A percentile compares a stretch with the other conserved stretches of the same genome.
Conservation (phyloP, 495 filamentous ascomycete genomes). For the Xylaria sp. region DNA sequence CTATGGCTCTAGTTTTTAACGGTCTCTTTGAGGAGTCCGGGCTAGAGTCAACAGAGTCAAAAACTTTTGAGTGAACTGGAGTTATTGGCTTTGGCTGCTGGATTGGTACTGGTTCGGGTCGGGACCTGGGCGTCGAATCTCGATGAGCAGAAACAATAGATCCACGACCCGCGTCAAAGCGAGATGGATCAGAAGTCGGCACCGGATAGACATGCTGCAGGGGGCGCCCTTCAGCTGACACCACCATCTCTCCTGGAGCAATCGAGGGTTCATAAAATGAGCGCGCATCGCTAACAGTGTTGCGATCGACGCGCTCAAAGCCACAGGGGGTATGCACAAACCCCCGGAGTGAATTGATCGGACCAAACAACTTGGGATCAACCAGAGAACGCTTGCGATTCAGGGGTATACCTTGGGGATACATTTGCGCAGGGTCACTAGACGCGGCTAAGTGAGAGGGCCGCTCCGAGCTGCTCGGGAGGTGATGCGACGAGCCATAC, state of each 20-base stretch:
- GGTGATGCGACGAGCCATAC: conserved; percentile 49
- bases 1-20: conserved; percentile 47
- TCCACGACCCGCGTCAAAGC: conserved; percentile 61
- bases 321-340: conserved; percentile 59
- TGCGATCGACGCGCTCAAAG: conserved; percentile 47
- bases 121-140: conserved; percentile 30
- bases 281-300: conserved; percentile 24
- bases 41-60: conserved; percentile 47
- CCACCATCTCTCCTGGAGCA: conserved; percentile 37
- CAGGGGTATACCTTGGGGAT: conserved; percentile 33
- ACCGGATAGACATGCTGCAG: conserved; percentile 52
- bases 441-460: conserved; percentile 36
- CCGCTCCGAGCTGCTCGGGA: conserved; percentile 25
- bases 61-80: conserved; percentile 49
- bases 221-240: conserved; percentile 42
- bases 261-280: conserved; percentile 32
- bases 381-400: conserved; percentile 56
- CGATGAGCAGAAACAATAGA: conserved; percentile 54
- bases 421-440: conserved; percentile 20
- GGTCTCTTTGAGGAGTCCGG: conserved; percentile 39
- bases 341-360: conserved; percentile 59
- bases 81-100: conserved; percentile 55
- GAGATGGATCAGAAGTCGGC: conserved; percentile 66
- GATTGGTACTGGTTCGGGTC: conserved; percentile 49
- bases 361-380: conserved; percentile 61